Percentiles rank a stretch among this genome's conserved stretches.
phyloP scores from a whole-genome alignment of 1,284 basidiomycete genomes.

The Wolfiporia cocos region DNA sequence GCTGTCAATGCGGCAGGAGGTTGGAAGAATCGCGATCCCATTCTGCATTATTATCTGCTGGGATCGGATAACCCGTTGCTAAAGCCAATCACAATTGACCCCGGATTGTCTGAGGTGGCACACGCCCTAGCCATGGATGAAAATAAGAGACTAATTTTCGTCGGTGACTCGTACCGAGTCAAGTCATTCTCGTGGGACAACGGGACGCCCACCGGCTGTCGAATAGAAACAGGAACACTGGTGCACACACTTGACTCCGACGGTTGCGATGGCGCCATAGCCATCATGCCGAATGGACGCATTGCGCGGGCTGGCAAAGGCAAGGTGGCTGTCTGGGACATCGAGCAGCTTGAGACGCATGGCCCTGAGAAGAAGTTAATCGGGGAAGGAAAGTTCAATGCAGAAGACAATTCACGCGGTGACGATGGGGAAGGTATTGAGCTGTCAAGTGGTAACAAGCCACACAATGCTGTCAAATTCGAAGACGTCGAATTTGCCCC shows the following conservation, averaged over 20 bases:
- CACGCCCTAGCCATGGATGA: conserved; percentile 17
- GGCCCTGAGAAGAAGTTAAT: conserved; percentile 21
- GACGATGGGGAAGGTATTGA: conserved; percentile 26
- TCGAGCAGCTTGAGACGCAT: conserved; percentile 28
- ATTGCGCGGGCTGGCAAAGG: conserved; percentile 28
- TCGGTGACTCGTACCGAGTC: conserved; percentile 20
- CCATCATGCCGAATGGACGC: conserved; percentile 20
- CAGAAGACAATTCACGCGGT: conserved; percentile 23
- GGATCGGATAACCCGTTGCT: conserved; percentile 5
- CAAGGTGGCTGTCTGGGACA: conserved; percentile 27
- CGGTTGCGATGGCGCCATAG: conserved; percentile 23
- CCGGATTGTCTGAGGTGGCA: conserved; percentile 16
- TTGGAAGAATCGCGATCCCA: conserved; percentile 31
- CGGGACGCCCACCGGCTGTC: neutral
- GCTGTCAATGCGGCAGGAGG: conserved; percentile 25
- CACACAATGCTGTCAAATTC: conserved; percentile 20
- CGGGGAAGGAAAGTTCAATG: conserved; percentile 18
- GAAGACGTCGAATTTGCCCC: conserved; percentile 18
- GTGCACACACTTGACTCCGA: conserved; percentile 28
- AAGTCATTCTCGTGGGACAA: conserved; percentile 19
- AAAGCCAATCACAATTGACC: conserved; percentile 6
- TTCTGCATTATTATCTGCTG: conserved; percentile 24
- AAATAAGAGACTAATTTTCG: conserved; percentile 17
- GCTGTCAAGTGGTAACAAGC: conserved; percentile 24
- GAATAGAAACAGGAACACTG: neutral